Percentiles rank a stretch among this genome's conserved stretches.
Conservation (phyloP, 106 monocot species). For the Dendrobium catenatum region DNA sequence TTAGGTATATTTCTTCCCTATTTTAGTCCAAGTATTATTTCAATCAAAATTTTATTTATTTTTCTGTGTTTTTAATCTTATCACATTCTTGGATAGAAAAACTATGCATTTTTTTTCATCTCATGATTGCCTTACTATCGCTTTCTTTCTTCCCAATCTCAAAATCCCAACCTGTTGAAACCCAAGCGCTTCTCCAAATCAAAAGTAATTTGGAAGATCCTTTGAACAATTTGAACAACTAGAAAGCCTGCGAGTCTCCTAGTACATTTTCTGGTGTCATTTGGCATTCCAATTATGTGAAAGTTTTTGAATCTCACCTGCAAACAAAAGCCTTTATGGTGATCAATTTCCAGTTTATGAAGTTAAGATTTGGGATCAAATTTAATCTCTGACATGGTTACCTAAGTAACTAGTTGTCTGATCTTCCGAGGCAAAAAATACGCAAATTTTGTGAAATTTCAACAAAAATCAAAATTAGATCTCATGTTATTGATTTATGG, state of each 20-base stretch:
- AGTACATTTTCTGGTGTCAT: conserved; percentile 52
- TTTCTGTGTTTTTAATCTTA: background rate
- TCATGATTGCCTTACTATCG: conserved; percentile 16
- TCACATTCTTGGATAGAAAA: conserved; percentile 14
- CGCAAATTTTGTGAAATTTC: too few relatives aligned
- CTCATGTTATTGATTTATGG: too few relatives aligned
- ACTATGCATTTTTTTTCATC: conserved; percentile 5
- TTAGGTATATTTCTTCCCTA: too few relatives aligned
- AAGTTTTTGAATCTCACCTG: conserved; percentile 43
- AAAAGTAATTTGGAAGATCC: conserved; percentile 53
- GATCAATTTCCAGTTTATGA: conserved; percentile 27
- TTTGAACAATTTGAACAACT: conserved; percentile 32
- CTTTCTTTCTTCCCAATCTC: conserved; percentile 15
- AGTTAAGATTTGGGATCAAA: conserved; percentile 38
- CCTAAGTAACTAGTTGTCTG: conserved; percentile 46
- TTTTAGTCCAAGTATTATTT: too few relatives aligned
- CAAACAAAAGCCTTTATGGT: conserved; percentile 53
- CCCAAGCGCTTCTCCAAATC: conserved; percentile 46
- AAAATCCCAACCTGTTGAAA: conserved; percentile 24
- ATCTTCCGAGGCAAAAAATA: conserved; percentile 15
- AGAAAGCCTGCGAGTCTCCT: conserved; percentile 37
- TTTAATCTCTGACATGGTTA: conserved; percentile 33
- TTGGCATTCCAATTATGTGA: conserved; percentile 35
- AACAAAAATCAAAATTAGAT: too few relatives aligned
- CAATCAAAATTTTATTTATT: too few relatives aligned